Conservation (phyloP, 176 grass and related monocot genomes). For the Luzula sylvatica region DNA sequence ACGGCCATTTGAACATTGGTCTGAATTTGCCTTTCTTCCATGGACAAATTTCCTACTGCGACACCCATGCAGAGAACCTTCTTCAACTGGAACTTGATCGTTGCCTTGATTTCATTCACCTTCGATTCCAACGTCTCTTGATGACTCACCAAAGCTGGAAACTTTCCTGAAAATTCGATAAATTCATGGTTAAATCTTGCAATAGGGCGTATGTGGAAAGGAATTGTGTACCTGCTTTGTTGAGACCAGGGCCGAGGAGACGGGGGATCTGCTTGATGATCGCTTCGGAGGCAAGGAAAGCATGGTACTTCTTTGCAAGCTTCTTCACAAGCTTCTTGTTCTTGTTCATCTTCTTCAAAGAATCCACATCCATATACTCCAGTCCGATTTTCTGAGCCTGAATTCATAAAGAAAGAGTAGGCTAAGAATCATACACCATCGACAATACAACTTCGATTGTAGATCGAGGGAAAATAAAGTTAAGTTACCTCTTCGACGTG, state of each 20-base stretch:
- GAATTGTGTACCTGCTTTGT: conserved; percentile 49
- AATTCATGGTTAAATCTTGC: no score
- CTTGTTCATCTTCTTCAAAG: conserved; percentile 91
- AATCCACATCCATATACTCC: conserved; percentile 80
- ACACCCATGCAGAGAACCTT: conserved; percentile 96
- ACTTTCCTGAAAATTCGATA: conserved; percentile 42
- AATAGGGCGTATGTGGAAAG: no score
- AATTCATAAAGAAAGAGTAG: not conserved
- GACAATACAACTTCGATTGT: not conserved
- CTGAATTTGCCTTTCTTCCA: conserved; percentile 87
- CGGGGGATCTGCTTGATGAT: conserved; percentile 93
- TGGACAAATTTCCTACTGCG: conserved; percentile 59
- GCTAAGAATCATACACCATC: not conserved
- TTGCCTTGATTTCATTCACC: conserved; percentile 84
- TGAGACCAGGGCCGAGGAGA: conserved; percentile 90
- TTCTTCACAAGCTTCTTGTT: conserved; percentile 95
- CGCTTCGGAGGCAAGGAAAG: conserved; percentile 83
- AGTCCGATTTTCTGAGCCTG: conserved; percentile 65
- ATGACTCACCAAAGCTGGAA: conserved; percentile 64
- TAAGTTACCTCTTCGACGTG: conserved; percentile 57
- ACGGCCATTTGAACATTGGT: conserved; percentile 73
- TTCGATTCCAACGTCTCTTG: conserved; percentile 69
- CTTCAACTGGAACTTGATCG: conserved; percentile 77
- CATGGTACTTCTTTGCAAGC: conserved; percentile 87
- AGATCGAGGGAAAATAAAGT: not conserved